These are phyloP conservation scores for Cercospora sp. DNA, from an alignment of 2,329 filamentous ascomycete species.

Conservation along the genomic window DNA sequence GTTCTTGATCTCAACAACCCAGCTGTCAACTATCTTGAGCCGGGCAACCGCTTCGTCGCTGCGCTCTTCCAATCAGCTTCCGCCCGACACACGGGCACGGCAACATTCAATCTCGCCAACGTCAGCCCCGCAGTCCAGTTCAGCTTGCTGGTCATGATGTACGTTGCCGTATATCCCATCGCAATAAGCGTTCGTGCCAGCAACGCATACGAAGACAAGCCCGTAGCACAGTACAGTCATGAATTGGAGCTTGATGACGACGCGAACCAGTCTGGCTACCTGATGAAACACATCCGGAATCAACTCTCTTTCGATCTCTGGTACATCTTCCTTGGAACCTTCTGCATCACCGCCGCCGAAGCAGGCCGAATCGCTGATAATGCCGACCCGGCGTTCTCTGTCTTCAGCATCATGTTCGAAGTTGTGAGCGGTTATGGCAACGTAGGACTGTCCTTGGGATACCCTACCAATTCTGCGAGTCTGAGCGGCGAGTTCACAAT, in stretches of 20 bases:
- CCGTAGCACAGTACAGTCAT: constrained; percentile 58
- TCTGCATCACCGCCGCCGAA: constrained; percentile 51
- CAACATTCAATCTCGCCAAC: constrained; percentile 35
- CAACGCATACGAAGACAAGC: constrained; percentile 63
- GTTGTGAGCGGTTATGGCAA: constrained; percentile 45
- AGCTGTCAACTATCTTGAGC: constrained; percentile 47
- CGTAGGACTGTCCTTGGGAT: constrained; percentile 32
- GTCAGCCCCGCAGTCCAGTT: constrained; percentile 50
- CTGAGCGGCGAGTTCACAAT: constrained; percentile 9
- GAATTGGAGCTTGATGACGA: constrained; percentile 30
- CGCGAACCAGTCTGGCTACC: constrained; percentile 35
- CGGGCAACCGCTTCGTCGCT: constrained; percentile 53
- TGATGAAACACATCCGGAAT: constrained; percentile 47
- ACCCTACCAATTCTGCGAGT: neutral
- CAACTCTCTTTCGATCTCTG: constrained; percentile 51
- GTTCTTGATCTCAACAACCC: constrained; percentile 59
- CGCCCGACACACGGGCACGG: constrained; percentile 17
- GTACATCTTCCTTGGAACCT: constrained; percentile 48
- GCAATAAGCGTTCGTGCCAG: constrained; percentile 62
- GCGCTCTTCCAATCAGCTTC: constrained; percentile 58
- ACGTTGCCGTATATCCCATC: constrained; percentile 62
- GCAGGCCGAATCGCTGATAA: constrained; percentile 39
- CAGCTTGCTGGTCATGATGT: constrained; percentile 65
- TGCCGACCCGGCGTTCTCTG: constrained; percentile 39
- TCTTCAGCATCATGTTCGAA: constrained; percentile 51